Evolutionary conservation across 1,284 basidiomycete species (phyloP), one percentile per base, ranked within the genome.

Genomic region (Baeospora myosura): DNA sequence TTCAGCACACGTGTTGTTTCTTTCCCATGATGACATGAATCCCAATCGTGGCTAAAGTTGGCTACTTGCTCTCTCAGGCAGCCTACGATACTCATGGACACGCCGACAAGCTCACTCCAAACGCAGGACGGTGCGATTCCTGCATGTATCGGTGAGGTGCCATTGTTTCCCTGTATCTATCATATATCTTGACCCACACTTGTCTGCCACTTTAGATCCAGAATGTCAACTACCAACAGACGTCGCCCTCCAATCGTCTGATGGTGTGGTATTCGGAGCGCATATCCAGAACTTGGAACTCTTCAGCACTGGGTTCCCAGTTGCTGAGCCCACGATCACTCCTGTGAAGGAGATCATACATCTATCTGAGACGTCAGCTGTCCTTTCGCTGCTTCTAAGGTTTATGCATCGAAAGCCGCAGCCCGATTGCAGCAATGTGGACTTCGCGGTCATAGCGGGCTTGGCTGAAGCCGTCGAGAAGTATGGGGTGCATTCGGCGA

Each of bases 381-480:
- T 34, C 4, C 4, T 34, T 12, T 14, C 32, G 12, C 18, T 34
- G 7, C 14, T 34, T n/a, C 32, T 34, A n/a, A n/a, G 21, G 21
- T 34, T 34, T 18, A 12, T 34, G 32, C 32, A 34, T 20, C 32
- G 14, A 3, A 12, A 34, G 6, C 12, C 12, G 3, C 32, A n/a
- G 14, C 32, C 32, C 11, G 32, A 3, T 11, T 14, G 14, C 11
- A 11, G 11, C 3, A 11, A 12, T 11, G 4, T 34, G 32, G n/a
- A n/a, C 11, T 34, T 34, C 32, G 21, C 2, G 11, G 11, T 20
- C 11, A 4, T 8, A 18, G 12, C 18, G 6, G 2, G 21, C 14
- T 14, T 34, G 12, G 32, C 32, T 34, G 32, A 34, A 20, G 32
- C 32, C 4, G 32, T 20, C 2, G 32, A 34, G 32, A 34, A 34